Percentiles rank a stretch among this genome's conserved stretches.
Conservation (phyloP, 257 asterid genomes). For the Scutellaria barbata region DNA sequence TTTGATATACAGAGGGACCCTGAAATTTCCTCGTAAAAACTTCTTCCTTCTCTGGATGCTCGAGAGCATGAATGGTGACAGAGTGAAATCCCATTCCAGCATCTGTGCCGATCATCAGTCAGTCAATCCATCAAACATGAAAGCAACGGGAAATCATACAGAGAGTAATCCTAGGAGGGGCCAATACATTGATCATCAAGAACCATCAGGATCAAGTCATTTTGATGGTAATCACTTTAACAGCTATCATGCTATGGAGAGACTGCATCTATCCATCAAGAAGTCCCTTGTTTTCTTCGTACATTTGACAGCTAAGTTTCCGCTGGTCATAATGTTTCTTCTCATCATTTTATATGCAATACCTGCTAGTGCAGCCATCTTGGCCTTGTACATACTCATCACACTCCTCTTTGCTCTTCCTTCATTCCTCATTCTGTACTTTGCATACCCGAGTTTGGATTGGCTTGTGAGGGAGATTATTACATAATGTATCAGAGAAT, state of each 20-base stretch:
- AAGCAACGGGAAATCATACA: conserved; percentile 38
- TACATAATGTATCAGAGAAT: conserved; percentile 47
- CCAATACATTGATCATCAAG: conserved; percentile 44
- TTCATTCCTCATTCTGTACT: conserved; percentile 81
- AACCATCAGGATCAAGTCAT: conserved; percentile 45
- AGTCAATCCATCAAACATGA: conserved; percentile 48
- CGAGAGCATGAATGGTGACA: conserved; percentile 89
- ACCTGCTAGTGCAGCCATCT: conserved; percentile 89
- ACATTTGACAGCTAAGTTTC: conserved; percentile 88
- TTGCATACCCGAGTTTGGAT: conserved; percentile 92
- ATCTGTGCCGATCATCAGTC: conserved; percentile 58
- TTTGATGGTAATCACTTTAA: conserved; percentile 40
- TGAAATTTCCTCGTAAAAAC: conserved; percentile 85
- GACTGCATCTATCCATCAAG: conserved; percentile 59
- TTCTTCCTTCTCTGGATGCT: conserved; percentile 98
- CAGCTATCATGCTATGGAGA: conserved; percentile 49
- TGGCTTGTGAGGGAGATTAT: conserved; percentile 93
- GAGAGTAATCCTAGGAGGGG: conserved; percentile 49
- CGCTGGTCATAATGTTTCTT: conserved; percentile 76
- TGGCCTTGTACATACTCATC: conserved; percentile 81
- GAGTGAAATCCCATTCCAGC: conserved; percentile 63
- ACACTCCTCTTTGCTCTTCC: conserved; percentile 82
- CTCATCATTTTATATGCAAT: conserved; percentile 74
- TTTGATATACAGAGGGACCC: conserved; percentile 72
- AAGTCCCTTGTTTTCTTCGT: conserved; percentile 73